phyloP scores from a whole-genome alignment of 345 rosid genomes.

The Eucalyptus marginata region DNA sequence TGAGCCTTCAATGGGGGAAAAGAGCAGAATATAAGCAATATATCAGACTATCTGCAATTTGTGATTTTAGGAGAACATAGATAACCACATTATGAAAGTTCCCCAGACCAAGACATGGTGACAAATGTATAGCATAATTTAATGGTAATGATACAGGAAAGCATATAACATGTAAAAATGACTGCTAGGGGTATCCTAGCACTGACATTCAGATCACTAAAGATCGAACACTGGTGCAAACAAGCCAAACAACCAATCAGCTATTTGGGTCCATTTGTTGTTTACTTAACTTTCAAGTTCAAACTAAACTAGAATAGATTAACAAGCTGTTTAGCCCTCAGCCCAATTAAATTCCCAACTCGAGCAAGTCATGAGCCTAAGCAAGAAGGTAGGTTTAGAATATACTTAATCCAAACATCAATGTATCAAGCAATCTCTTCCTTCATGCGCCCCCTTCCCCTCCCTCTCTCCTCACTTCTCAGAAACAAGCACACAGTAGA shows the following conservation, averaged over 20 bases:
- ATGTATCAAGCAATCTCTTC: not conserved
- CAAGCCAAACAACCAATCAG: not conserved
- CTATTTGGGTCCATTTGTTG: not conserved
- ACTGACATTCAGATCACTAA: not conserved
- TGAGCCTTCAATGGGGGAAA: constrained; percentile 50
- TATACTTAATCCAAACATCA: not conserved
- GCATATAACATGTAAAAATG: not conserved
- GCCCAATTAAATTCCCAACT: not conserved
- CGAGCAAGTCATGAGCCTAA: not conserved
- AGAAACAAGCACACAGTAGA: not conserved
- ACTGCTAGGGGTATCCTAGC: not conserved
- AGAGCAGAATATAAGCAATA: not conserved
- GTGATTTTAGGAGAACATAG: not conserved
- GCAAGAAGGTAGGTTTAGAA: not conserved
- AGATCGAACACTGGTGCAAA: not conserved
- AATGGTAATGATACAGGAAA: not conserved
- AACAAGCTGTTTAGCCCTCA: not conserved
- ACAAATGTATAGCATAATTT: not conserved
- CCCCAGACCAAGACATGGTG: not conserved
- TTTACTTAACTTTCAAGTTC: not conserved
- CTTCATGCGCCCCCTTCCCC: not conserved
- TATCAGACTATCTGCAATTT: not conserved
- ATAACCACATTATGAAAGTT: not conserved
- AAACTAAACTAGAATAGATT: not conserved
- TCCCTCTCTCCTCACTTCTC: not conserved